Evolutionary conservation across 345 rosid genomes (phyloP).

Genomic region (Bruguiera gymnorhiza): DNA sequence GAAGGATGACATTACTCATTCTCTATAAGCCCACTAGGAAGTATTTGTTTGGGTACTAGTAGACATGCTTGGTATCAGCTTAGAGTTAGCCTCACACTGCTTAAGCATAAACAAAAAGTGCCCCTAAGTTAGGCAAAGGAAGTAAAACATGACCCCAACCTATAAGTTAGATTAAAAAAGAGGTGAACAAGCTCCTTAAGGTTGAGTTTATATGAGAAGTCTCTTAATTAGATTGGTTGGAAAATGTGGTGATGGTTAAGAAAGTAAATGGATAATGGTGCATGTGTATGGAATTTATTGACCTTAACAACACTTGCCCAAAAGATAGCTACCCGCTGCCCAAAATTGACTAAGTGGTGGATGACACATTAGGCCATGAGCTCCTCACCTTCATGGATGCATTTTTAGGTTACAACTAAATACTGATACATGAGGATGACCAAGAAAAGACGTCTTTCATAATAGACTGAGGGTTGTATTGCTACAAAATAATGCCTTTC

Average conservation of each 20-base stretch:
- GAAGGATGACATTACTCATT: no score
- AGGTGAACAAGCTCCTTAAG: not conserved
- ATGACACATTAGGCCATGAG: not conserved
- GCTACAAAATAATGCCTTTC: not conserved
- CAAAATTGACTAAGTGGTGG: not conserved
- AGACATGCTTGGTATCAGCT: no score
- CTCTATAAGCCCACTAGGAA: no score
- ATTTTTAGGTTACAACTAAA: not conserved
- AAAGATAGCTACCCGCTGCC: not conserved
- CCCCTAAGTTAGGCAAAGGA: no score
- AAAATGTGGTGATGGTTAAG: not conserved
- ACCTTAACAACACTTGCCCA: not conserved
- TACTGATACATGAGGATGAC: not conserved
- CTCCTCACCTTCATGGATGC: not conserved
- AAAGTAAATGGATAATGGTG: not conserved
- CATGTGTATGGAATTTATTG: not conserved
- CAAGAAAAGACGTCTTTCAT: no score
- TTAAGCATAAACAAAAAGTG: no score
- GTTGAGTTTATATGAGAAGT: not conserved
- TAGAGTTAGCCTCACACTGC: no score
- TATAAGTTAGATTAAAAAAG: not conserved
- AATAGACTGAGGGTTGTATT: not conserved
- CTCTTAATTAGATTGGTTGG: no score
- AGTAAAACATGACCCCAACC: no score
- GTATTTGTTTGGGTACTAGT: no score